These are phyloP conservation scores for Debaryomyces sp. DNA, from an alignment of 1,139 yeast species.

Conservation along the genomic window DNA sequence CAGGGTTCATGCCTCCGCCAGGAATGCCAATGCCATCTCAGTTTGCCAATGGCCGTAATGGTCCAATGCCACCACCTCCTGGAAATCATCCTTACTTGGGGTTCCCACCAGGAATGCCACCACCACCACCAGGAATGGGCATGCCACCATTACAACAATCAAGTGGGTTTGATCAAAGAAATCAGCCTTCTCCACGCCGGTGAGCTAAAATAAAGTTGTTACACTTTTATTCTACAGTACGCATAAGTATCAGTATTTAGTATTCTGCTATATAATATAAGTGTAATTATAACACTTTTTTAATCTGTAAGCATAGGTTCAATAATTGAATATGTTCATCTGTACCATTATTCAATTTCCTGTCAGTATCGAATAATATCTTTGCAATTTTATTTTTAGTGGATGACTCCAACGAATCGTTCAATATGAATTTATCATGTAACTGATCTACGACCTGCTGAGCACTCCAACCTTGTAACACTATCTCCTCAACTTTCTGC, in stretches of 20 bases:
- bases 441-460: conserved; percentile 76
- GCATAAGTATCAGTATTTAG: background rate
- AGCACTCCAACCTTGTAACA: conserved; percentile 86
- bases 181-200: background rate
- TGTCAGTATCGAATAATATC: conserved; percentile 74
- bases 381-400: conserved; percentile 69
- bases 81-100: conserved; percentile 23
- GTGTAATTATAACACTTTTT: conserved; percentile 36
- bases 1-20: conserved; percentile 32
- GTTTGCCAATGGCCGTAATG: conserved; percentile 20
- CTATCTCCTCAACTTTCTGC: conserved; percentile 52
- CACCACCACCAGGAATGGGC: conserved; percentile 16
- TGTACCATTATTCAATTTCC: conserved; percentile 77
- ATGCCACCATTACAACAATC: conserved; percentile 6
- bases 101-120: conserved; percentile 28
- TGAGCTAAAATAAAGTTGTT: background rate
- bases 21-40: conserved; percentile 29
- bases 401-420: conserved; percentile 52
- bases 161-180: conserved; percentile 2
- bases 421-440: conserved; percentile 70
- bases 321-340: conserved; percentile 87
- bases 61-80: conserved; percentile 24
- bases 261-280: background rate
- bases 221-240: conserved; percentile 1
- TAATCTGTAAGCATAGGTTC: conserved; percentile 64